These are phyloP conservation scores for Rhizoclosmatium sp. DNA, from an alignment of 192 early-diverging fungal species.

Conservation along the genomic window DNA sequence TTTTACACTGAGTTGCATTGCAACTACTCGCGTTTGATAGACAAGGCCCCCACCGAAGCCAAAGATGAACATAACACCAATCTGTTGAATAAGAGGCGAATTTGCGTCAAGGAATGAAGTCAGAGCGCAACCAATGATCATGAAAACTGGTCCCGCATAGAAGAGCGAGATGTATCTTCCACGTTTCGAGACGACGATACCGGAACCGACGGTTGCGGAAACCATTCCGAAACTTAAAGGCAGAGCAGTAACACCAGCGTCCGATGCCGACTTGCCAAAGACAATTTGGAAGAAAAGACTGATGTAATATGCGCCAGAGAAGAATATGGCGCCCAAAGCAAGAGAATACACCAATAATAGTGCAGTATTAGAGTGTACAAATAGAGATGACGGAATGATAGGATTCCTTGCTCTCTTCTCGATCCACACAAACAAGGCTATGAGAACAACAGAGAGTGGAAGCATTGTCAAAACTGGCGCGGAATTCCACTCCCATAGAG, in stretches of 20 bases:
- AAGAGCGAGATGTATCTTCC: slow-evolving; percentile 67
- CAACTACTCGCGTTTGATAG: slow-evolving; percentile 78
- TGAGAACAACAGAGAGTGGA: slow-evolving; percentile 43
- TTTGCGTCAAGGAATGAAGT: slow-evolving; percentile 65
- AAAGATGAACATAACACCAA: slow-evolving; percentile 69
- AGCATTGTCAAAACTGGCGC: slow-evolving; percentile 67
- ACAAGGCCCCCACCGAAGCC: slow-evolving; percentile 78
- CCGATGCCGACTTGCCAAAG: slow-evolving; percentile 72
- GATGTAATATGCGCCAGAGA: slow-evolving; percentile 73
- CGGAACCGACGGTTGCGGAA: slow-evolving; percentile 68
- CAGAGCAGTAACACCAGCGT: slow-evolving; percentile 75
- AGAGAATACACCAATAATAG: slow-evolving; percentile 1
- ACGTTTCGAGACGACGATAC: slow-evolving; percentile 62
- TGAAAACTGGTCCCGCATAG: slow-evolving; percentile 63
- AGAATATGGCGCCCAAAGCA: slow-evolving; percentile 51
- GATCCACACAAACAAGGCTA: slow-evolving; percentile 6
- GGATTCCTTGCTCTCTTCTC: slow-evolving; percentile 41
- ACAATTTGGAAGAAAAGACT: slow-evolving; percentile 81
- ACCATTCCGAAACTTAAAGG: slow-evolving; percentile 79
- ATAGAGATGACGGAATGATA: slow-evolving; percentile 37
- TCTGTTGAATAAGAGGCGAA: slow-evolving; percentile 57
- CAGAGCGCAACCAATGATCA: slow-evolving; percentile 70
- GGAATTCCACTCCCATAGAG: slow-evolving; percentile 67
- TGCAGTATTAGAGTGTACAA: slow-evolving; percentile 13
- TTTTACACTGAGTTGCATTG: slow-evolving; percentile 71